Conservation (phyloP, 805 yeast species). For the Candida succiphila region DNA sequence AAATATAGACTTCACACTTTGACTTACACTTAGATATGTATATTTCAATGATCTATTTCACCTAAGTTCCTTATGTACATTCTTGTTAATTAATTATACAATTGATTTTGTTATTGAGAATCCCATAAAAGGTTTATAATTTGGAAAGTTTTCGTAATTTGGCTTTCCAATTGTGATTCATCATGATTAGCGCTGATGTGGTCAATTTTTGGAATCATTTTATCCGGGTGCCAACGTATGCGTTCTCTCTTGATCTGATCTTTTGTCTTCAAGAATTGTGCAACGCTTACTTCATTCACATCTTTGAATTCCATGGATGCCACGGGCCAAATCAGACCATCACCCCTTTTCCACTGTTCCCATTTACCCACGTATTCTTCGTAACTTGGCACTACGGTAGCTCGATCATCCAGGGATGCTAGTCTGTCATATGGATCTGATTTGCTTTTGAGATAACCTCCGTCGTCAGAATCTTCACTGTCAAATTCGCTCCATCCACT, state of each 20-base stretch:
- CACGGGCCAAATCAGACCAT: slow-evolving; percentile 13
- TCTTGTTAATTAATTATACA: background rate
- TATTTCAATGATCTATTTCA: no score
- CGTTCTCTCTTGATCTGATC: slow-evolving; percentile 35
- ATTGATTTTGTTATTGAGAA: background rate
- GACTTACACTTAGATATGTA: no score
- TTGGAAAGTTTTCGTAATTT: background rate
- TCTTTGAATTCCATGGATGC: slow-evolving; percentile 5
- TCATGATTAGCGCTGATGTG: slow-evolving; percentile 31
- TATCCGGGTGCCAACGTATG: slow-evolving; percentile 66
- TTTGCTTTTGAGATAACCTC: slow-evolving; percentile 1
- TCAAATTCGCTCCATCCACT: slow-evolving; percentile 7
- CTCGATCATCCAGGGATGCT: slow-evolving; percentile 4
- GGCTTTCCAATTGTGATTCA: slow-evolving; percentile 29
- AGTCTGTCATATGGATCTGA: slow-evolving; percentile 1
- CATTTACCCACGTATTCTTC: slow-evolving; percentile 18
- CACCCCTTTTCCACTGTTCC: slow-evolving; percentile 10
- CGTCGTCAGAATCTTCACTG: slow-evolving; percentile 5
- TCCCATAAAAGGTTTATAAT: no score
- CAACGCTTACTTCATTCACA: slow-evolving; percentile 6
- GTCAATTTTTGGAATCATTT: slow-evolving; percentile 27
- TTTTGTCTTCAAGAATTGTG: slow-evolving; percentile 7
- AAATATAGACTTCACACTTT: no score
- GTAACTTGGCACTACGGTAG: slow-evolving; percentile 9
- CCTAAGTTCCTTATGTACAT: no score